Conservation (phyloP, 148 eudicot genomes). For the Euryodendron excelsum region DNA sequence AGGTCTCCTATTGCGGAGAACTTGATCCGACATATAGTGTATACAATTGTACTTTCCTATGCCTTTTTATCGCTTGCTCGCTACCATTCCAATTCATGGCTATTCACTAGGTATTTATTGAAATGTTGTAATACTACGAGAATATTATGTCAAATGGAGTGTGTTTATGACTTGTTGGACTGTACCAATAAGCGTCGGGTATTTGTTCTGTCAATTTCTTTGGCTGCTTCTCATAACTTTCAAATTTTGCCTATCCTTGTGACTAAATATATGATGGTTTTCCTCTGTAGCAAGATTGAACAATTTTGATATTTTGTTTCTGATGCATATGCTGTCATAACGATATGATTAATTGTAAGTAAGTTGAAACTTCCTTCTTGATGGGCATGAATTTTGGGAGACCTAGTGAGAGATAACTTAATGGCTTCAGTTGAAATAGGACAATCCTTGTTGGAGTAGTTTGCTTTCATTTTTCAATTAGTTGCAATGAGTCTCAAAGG, state of each 20-base stretch:
- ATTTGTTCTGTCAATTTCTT: no score
- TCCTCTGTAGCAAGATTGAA: background rate
- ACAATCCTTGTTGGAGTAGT: background rate
- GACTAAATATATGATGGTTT: background rate
- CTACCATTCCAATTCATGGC: background rate
- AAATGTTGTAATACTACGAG: background rate
- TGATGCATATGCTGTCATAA: background rate
- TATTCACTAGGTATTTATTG: conserved; percentile 2
- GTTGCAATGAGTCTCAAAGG: background rate
- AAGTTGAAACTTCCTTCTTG: background rate
- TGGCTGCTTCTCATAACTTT: no score
- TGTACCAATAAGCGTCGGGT: background rate
- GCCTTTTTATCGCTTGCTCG: no score
- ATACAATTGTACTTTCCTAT: background rate
- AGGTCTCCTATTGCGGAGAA: background rate
- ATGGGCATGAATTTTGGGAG: background rate
- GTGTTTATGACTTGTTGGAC: background rate
- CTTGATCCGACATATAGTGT: background rate
- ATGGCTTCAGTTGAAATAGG: background rate
- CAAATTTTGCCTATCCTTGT: background rate
- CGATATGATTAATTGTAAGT: background rate
- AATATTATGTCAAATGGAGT: background rate
- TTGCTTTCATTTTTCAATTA: background rate
- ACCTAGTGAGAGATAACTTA: background rate
- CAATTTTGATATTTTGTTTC: background rate